Base-by-base conservation (phyloP, 257 asterid species). In the Cynanchum wilfordii region DNA sequence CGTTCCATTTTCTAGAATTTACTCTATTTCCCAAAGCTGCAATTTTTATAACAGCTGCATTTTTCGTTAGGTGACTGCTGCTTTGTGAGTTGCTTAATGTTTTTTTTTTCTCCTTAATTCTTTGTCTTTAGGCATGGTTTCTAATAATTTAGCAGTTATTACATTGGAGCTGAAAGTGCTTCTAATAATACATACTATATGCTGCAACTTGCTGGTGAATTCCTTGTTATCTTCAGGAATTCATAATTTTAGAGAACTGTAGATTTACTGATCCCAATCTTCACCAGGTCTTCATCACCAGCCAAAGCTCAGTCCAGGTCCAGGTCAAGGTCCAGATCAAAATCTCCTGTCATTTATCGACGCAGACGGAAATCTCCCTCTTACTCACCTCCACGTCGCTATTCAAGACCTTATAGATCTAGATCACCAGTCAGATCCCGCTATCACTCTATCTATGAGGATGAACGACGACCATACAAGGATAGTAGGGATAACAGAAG, bases 351-450 rank as follows among this genome's bases (percentile, higher is more conserved):
- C 59, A 80, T 69, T 77, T 88, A 88, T 77, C 79, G 95, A 68
- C 76, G 68, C 16, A 88, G 96, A 84, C 86, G 79, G 49, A 86
- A 84, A 79, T 93, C 97, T 71, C 91, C 87, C 70, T 91, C 98
- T 73, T 84, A 78, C 82, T 92, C 98, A 2, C 98, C 99, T 72
- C 89, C 84, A 22, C 74, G 82, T 36, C 90, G 95, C 22, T 85
- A 86, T n/a, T 77, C 84, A 69, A 82, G 96, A 76, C 87, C 70
- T 80, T 82, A 84, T 82, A 83, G 95, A 82, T 91, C 96, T 76
- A 89, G 97, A 81, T 88, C 97, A 76, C 98, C 98, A 25, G 84
- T 86, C 73, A 84, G 95, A 83, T 83, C 87, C 78, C 99, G 88
- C 70, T 87, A 88, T 76, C 84, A 87, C 85, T 78, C 92, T 66